Conservation (phyloP, 139 green algal species). For the Nannochloris sp. region DNA sequence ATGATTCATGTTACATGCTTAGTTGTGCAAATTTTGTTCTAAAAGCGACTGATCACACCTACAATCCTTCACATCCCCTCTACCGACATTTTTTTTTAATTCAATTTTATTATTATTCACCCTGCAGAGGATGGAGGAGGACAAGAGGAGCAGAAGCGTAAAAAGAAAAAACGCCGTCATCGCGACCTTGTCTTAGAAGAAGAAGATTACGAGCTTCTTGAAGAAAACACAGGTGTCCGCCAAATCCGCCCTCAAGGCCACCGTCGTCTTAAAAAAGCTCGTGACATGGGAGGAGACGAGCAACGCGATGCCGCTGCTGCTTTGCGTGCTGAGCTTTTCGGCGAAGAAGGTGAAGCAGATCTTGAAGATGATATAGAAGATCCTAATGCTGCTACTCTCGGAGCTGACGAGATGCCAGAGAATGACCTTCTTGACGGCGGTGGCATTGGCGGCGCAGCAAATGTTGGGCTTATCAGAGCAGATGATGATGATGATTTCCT, state of each 20-base stretch:
- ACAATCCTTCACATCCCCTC: background rate
- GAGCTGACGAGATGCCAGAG: background rate
- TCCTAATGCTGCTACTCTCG: background rate
- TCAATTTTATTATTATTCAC: background rate
- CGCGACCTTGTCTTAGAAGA: conserved; percentile 69
- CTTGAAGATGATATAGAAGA: conserved; percentile 6
- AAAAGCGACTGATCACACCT: background rate
- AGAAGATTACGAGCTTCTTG: conserved; percentile 86
- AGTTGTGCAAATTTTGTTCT: background rate
- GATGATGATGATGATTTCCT: conserved; percentile 15
- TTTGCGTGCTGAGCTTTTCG: conserved; percentile 71
- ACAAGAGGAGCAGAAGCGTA: conserved; percentile 2
- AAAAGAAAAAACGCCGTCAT: conserved; percentile 47
- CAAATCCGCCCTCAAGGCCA: conserved; percentile 25
- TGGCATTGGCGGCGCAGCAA: background rate
- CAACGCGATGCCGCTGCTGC: conserved; percentile 30
- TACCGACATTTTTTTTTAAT: background rate
- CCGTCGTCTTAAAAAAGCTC: conserved; percentile 58
- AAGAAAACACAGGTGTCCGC: conserved; percentile 59
- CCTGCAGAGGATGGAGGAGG: background rate
- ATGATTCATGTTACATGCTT: background rate
- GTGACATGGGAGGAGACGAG: conserved; percentile 20
- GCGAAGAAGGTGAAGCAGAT: conserved; percentile 34
- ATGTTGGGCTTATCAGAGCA: background rate
- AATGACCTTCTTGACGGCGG: background rate